phyloP scores from a whole-genome alignment of 257 asterid genomes.

The Prunella vulgaris region DNA sequence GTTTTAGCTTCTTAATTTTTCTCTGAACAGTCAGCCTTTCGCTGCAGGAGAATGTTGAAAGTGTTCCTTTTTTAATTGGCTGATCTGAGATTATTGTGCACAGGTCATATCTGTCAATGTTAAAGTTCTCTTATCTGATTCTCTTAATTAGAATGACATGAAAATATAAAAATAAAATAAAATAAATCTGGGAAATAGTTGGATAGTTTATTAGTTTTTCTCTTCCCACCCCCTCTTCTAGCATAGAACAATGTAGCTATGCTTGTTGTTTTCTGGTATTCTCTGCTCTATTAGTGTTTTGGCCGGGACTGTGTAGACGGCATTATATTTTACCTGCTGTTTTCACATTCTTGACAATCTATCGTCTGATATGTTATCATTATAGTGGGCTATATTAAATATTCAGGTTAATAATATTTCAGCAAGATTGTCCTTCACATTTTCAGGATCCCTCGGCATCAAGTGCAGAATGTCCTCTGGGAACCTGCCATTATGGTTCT shows the following conservation, averaged over 20 bases:
- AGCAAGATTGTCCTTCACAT: conserved; percentile 3
- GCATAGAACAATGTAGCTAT: background rate
- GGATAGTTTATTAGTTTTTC: background rate
- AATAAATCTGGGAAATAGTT: background rate
- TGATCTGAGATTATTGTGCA: background rate
- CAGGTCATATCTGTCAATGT: background rate
- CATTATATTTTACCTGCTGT: conserved; percentile 4
- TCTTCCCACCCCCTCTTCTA: background rate
- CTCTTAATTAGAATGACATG: background rate
- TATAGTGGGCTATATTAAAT: background rate
- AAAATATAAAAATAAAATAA: background rate
- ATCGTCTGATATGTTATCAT: conserved; percentile 8
- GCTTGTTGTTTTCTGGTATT: background rate
- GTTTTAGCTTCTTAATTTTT: conserved; percentile 1
- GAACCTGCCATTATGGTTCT: conserved; percentile 39
- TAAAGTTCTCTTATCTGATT: conserved; percentile 8
- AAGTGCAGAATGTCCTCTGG: conserved; percentile 33
- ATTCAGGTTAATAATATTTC: conserved; percentile 9
- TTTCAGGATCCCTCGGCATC: conserved; percentile 53
- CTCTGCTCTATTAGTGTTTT: conserved; percentile 2
- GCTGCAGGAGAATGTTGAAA: background rate
- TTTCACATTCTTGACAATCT: conserved; percentile 6
- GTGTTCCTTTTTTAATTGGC: background rate
- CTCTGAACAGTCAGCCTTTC: background rate
- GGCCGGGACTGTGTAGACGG: background rate